Base-by-base conservation (phyloP, 768 basidiomycete species). In the Favolaschia claudopus region DNA sequence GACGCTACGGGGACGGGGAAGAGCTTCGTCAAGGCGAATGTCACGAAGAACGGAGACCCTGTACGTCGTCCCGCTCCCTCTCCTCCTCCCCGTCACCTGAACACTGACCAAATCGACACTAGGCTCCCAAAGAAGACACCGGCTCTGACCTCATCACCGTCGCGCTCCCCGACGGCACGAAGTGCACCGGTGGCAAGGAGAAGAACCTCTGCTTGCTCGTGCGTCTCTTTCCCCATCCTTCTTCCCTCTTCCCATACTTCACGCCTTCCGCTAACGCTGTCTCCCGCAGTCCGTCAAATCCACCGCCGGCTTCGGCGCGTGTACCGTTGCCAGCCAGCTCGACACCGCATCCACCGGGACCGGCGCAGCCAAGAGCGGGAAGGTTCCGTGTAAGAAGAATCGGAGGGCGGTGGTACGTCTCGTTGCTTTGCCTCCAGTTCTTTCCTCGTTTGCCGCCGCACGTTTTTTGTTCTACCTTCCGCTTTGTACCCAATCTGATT, bases 281-380 rank as follows among this genome's bases (percentile, higher is more conserved):
- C 4, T 13, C 20, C 8, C n/a, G 4, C 25, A 62, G 61, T 63
- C 62, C n/a, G 56, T 58, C 28, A 63, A 63, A 20, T 48, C 56
- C 56, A 58, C 45, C 24, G 52, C 62, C 0, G 56, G 47, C 24
- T 63, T 63, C 19, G 62, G 62, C 42, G 52, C 46, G 14, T 63
- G 62, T 37, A 32, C 52, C 14, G 56, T 63, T 29, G 56, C 51
- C 13, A 58, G 44, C 32, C 61, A 62, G 34, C 14, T 37, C 20
- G 10, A 7, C 34, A 29, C 34, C 9, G 22, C 34, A 7, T 45
- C 52, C 19, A 20, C 32, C 24, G 25, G n/a, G 38, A n/a, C 34
- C 31, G 24, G 45, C 14, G 28, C 39, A n/a, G n/a, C n/a, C n/a
- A n/a, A n/a, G n/a, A n/a, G n/a, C n/a, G n/a, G n/a, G n/a, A n/a